Evolutionary conservation across 352 stramenopile species (phyloP).

Genomic region (Thalassiosira ordinaria): DNA sequence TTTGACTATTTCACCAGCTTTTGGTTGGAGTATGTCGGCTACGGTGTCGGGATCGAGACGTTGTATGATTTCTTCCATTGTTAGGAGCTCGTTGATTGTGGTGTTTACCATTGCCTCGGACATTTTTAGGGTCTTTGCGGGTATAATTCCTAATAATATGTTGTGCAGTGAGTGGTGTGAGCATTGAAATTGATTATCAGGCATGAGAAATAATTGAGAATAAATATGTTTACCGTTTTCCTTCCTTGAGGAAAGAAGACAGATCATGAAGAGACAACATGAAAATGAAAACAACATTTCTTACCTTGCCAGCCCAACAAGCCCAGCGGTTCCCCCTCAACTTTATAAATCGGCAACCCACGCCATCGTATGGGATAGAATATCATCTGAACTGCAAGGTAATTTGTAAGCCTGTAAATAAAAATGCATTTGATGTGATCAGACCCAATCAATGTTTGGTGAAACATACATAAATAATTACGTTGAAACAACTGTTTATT

Average conservation of each 20-base stretch:
- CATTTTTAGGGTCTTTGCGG: conserved; percentile 95
- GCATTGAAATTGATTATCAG: too few species aligned
- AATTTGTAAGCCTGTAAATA: conserved; percentile 76
- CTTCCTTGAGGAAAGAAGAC: too few species aligned
- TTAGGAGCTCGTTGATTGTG: conserved; percentile 89
- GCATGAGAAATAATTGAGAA: too few species aligned
- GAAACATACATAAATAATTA: conserved; percentile 61
- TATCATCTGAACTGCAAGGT: conserved; percentile 93
- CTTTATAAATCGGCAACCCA: conserved; percentile 87
- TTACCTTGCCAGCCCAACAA: conserved; percentile 91
- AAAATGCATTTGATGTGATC: too few species aligned
- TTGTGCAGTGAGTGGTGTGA: too few species aligned
- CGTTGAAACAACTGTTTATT: not conserved
- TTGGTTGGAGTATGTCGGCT: conserved; percentile 55
- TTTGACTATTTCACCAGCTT: conserved; percentile 47
- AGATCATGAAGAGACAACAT: too few species aligned
- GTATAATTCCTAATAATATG: conserved; percentile 88
- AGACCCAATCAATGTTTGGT: too few species aligned
- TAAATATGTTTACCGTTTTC: too few species aligned
- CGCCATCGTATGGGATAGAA: conserved; percentile 95
- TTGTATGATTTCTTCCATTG: conserved; percentile 73
- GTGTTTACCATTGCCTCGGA: conserved; percentile 94
- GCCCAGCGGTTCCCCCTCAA: conserved; percentile 88
- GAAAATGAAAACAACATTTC: conserved; percentile 6
- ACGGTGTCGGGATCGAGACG: conserved; percentile 64